These are phyloP conservation scores for Carex cristatella DNA, from an alignment of 176 grass and related monocot species.

Conservation along the genomic window DNA sequence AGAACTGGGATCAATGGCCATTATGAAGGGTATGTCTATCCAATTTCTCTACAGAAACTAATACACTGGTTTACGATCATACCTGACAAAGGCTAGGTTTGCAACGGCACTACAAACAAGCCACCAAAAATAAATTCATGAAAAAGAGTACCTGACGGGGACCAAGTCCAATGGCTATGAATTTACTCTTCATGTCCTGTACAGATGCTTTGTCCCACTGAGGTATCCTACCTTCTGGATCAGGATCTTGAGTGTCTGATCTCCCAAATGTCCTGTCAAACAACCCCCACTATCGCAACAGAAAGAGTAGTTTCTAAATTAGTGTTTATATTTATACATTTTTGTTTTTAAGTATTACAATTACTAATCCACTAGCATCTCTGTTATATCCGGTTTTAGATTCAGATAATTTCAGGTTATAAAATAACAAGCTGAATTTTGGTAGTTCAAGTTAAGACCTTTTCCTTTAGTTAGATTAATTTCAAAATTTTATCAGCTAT, in stretches of 20 bases:
- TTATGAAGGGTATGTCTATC: not conserved
- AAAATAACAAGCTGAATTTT: not conserved
- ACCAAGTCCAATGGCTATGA: slow-evolving; percentile 61
- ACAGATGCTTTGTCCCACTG: slow-evolving; percentile 83
- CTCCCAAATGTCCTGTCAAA: slow-evolving; percentile 85
- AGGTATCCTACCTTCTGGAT: slow-evolving; percentile 86
- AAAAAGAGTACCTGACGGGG: slow-evolving; percentile 64
- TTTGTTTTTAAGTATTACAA: not conserved
- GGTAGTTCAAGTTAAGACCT: not conserved
- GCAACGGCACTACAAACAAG: not conserved
- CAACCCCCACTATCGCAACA: slow-evolving; percentile 62
- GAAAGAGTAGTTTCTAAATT: not conserved
- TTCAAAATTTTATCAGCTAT: not conserved
- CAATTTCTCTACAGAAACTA: not conserved
- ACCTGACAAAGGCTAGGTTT: not conserved
- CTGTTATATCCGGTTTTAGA: not conserved
- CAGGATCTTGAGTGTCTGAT: slow-evolving; percentile 52
- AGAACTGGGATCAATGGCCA: not conserved
- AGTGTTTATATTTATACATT: not conserved
- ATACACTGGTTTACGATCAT: not conserved
- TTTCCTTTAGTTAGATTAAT: not conserved
- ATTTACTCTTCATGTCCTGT: slow-evolving; percentile 88
- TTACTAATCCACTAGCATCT: not conserved
- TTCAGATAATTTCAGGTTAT: not conserved
- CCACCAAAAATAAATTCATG: not conserved